Evolutionary conservation across 2,329 filamentous ascomycete genomes (phyloP), one percentile per base, ranked within the genome.

Genomic region (Penicillium sp.): DNA sequence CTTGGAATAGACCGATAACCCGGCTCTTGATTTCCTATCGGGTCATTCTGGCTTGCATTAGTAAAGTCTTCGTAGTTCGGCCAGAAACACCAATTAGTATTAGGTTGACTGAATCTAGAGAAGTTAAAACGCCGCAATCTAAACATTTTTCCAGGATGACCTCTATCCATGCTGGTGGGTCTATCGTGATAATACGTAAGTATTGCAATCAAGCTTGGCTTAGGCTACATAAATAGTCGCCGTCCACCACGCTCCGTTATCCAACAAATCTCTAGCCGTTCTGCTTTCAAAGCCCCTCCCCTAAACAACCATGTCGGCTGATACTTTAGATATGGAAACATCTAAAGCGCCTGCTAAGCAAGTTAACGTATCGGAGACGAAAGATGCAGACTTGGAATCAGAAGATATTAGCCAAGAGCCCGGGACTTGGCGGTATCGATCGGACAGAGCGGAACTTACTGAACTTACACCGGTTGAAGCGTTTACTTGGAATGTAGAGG

Each of bases 401-500:
- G 58, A 61, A 23, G 13, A 48, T 3, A 53, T 21, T 14, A 50
- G 6, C 27, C 55, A 48, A 45, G 42, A 61, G 21, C 49, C 44
- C 1, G 39, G 25, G 7, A 49, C 55, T 29, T 52, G 43, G 45
- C 26, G 58, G n/a, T 58, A 59, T 49, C 47, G 44, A 56, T 46
- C 57, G 27, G 47, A 50, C 31, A 50, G 47, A 27, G 31, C 29
- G 13, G 72, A 75, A 29, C 60, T 64, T 19, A 65, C 61, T 3
- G 72, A 75, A 57, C 58, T 75, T 2, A 72, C 70, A 1, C 71
- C 72, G 2, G 66, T 65, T 1, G 72, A 75, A 54, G 72, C 72
- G 7, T 74, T 75, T 53, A 69, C 69, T 43, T 75, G 72, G 72
- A 72, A 69, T 55, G 72, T 75, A 13, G 69, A 74, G 25, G 72